Conservation (phyloP, 225 moss, liverwort and hornwort genomes). For the Thuidium tamariscinum region DNA sequence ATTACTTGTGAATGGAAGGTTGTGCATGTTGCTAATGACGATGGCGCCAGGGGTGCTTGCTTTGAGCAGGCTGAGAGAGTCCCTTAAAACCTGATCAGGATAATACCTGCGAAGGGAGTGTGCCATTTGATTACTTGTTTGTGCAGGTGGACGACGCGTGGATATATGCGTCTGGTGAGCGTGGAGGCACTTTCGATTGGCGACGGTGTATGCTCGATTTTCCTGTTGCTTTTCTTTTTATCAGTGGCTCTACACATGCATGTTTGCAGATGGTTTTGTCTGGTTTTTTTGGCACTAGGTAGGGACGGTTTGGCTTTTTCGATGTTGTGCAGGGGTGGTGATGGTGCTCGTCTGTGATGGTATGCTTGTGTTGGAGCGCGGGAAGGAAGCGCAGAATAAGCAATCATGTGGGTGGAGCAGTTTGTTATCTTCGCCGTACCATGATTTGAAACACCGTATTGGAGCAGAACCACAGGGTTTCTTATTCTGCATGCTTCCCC, state of each 20-base stretch:
- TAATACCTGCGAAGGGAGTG: constrained; percentile 99
- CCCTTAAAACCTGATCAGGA: constrained; percentile 99
- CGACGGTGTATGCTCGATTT: not conserved
- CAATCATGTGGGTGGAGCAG: not conserved
- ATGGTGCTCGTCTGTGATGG: not conserved
- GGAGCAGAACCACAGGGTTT: not conserved
- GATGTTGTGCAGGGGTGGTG: not conserved
- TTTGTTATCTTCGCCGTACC: not conserved
- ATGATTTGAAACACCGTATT: not conserved
- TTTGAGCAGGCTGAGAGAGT: constrained; percentile 93
- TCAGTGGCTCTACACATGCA: not conserved
- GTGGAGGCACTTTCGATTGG: not conserved
- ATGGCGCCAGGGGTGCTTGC: constrained; percentile 99
- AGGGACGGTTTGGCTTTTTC: not conserved
- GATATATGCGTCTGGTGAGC: not conserved
- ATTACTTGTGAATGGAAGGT: constrained; percentile 9
- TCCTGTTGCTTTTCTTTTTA: not conserved
- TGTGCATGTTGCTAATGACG: constrained; percentile 25
- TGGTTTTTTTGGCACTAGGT: too few relatives aligned
- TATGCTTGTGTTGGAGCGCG: not conserved
- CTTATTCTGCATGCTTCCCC: not conserved
- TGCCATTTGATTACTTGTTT: constrained; percentile 37
- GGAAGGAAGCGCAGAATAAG: not conserved
- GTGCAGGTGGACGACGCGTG: constrained; percentile 34
- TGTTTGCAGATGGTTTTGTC: not conserved